Conservation (phyloP, 1,284 basidiomycete species). For the Ustilago bromivora region DNA sequence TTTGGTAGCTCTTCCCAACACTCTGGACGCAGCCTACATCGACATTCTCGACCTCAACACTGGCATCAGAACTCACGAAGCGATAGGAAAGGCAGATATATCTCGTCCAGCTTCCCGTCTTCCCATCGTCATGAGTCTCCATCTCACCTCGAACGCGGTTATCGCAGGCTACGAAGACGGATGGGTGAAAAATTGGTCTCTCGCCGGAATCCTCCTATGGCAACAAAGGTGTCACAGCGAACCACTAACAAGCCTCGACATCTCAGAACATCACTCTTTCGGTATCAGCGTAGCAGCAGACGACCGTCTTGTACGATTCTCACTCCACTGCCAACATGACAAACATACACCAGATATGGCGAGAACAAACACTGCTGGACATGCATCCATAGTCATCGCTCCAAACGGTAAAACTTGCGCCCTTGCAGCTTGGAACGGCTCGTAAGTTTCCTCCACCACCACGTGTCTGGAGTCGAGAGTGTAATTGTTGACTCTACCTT, state of each 20-base stretch:
- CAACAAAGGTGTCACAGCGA: constrained; percentile 25
- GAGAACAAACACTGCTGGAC: constrained; percentile 22
- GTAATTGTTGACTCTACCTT: neutral
- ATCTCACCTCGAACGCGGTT: constrained; percentile 74
- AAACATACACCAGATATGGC: constrained; percentile 4
- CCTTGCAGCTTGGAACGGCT: constrained; percentile 45
- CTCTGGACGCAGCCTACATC: constrained; percentile 86
- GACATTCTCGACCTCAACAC: constrained; percentile 82
- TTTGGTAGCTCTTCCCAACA: constrained; percentile 82
- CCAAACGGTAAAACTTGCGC: constrained; percentile 20
- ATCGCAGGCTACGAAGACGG: constrained; percentile 86
- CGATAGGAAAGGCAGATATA: constrained; percentile 71
- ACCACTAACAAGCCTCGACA: constrained; percentile 25
- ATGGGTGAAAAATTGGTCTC: constrained; percentile 71
- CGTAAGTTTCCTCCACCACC: constrained; percentile 28
- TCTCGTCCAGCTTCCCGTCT: constrained; percentile 7
- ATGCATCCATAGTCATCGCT: constrained; percentile 29
- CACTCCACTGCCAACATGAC: neutral
- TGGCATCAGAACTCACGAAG: constrained; percentile 79
- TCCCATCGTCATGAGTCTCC: constrained; percentile 84
- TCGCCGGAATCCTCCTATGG: constrained; percentile 18
- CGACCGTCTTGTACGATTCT: constrained; percentile 37
- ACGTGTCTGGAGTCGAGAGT: neutral
- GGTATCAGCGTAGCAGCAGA: constrained; percentile 47
- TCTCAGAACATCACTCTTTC: constrained; percentile 2